phyloP scores from a whole-genome alignment of 305 asterid genomes.

The Fraxinus latifolia region DNA sequence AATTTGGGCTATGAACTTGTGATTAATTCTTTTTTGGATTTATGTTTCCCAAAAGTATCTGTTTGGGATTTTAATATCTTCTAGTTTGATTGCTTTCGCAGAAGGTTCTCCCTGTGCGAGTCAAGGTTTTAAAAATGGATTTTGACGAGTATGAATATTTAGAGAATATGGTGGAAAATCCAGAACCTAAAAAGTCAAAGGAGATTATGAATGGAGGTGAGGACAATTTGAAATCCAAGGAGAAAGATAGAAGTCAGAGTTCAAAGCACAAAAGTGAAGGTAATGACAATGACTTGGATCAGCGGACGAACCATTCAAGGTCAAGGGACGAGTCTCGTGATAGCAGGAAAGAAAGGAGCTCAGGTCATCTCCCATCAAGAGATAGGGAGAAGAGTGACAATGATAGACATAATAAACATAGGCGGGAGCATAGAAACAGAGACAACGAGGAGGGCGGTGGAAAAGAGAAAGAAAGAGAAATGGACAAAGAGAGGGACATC shows the following conservation, averaged over 20 bases:
- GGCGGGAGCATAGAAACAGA: slow-evolving; percentile 35
- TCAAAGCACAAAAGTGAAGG: slow-evolving; percentile 47
- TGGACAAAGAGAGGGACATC: slow-evolving; percentile 33
- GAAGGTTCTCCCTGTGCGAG: not conserved
- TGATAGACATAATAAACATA: slow-evolving; percentile 30
- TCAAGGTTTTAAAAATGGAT: slow-evolving; percentile 35
- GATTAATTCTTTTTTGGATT: not conserved
- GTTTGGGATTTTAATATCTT: not conserved
- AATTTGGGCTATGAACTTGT: not conserved
- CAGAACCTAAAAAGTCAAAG: slow-evolving; percentile 34
- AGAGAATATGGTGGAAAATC: slow-evolving; percentile 54
- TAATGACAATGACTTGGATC: slow-evolving; percentile 39
- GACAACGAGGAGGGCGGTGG: slow-evolving; percentile 39
- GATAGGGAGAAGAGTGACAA: slow-evolving; percentile 52
- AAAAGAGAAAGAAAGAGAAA: slow-evolving; percentile 33
- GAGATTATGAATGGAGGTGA: slow-evolving; percentile 43
- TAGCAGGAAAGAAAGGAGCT: slow-evolving; percentile 43
- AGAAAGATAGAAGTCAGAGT: slow-evolving; percentile 36
- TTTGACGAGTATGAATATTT: slow-evolving; percentile 58
- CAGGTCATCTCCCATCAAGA: slow-evolving; percentile 36
- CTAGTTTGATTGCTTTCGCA: not conserved
- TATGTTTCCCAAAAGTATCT: not conserved
- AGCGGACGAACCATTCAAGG: slow-evolving; percentile 36
- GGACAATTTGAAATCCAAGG: slow-evolving; percentile 31
- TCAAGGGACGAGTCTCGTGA: slow-evolving; percentile 44